A percentile compares a stretch with the other conserved stretches of the same genome.
phyloP scores from a whole-genome alignment of 2,329 filamentous ascomycete species.

The Hyphodiscus sp. region DNA sequence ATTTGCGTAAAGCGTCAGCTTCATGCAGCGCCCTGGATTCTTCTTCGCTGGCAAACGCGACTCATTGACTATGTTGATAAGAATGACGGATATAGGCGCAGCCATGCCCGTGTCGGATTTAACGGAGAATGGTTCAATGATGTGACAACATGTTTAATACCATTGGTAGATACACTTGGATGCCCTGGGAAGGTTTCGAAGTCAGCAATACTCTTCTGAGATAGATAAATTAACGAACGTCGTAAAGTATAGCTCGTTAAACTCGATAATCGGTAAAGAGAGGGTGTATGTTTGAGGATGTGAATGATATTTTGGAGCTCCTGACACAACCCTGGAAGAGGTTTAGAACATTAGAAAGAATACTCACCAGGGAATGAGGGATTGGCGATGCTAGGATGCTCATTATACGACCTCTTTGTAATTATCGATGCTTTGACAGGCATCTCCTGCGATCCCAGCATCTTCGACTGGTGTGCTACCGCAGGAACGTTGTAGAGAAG shows the following conservation, averaged over 20 bases:
- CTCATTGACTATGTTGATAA: slow-evolving; percentile 36
- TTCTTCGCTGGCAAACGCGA: background rate
- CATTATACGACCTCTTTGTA: slow-evolving; percentile 9
- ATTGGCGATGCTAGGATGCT: slow-evolving; percentile 17
- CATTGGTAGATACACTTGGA: slow-evolving; percentile 31
- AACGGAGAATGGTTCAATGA: slow-evolving; percentile 35
- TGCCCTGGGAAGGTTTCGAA: slow-evolving; percentile 4
- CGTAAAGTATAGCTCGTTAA: too few species aligned
- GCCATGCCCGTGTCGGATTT: slow-evolving; percentile 43
- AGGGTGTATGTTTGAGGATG: too few species aligned
- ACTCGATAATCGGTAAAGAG: too few species aligned
- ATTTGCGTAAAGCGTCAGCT: background rate
- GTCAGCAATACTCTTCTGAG: background rate
- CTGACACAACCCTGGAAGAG: slow-evolving; percentile 26
- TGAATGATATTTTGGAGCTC: too few species aligned
- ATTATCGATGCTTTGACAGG: slow-evolving; percentile 23
- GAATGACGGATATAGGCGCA: slow-evolving; percentile 48
- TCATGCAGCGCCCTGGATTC: background rate
- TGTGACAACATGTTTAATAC: slow-evolving; percentile 39
- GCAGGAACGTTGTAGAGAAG: slow-evolving; percentile 43
- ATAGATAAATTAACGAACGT: too few species aligned
- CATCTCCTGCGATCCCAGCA: slow-evolving; percentile 29
- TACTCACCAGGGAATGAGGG: slow-evolving; percentile 53
- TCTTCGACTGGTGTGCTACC: slow-evolving; percentile 28
- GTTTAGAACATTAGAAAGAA: slow-evolving; percentile 55